These are phyloP conservation scores for Annulohypoxylon nitens DNA, from an alignment of 495 filamentous ascomycete genomes.

Conservation along the genomic window DNA sequence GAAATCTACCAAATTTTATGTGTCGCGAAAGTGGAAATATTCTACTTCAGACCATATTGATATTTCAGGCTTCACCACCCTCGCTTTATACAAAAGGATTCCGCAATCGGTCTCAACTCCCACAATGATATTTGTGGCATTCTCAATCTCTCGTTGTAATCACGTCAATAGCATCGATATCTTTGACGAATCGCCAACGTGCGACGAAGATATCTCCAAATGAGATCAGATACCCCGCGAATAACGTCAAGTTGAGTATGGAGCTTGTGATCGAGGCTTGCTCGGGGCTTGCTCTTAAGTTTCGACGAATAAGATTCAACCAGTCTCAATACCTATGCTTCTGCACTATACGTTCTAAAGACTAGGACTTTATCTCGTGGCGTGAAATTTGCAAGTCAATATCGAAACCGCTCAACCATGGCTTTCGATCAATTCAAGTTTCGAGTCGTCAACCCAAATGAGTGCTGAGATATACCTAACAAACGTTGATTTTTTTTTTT, in stretches of 20 bases:
- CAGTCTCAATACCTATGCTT: neutral
- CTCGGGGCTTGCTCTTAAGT: conserved; percentile 8
- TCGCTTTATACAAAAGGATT: conserved; percentile 25
- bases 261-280: conserved; percentile 3
- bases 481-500: too few relatives aligned
- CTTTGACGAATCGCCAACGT: conserved; percentile 37
- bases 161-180: conserved; percentile 39
- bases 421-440: too few relatives aligned
- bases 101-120: conserved; percentile 15
- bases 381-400: neutral
- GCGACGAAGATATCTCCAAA: conserved; percentile 32
- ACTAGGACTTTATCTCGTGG: neutral
- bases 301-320: conserved; percentile 19
- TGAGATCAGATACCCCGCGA: conserved; percentile 48
- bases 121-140: conserved; percentile 17
- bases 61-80: conserved; percentile 2
- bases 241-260: conserved; percentile 38
- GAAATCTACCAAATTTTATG: neutral
- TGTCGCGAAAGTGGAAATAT: neutral
- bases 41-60: neutral
- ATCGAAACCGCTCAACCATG: too few relatives aligned
- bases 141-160: conserved; percentile 32
- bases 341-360: conserved; percentile 12
- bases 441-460: too few relatives aligned
- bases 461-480: too few relatives aligned